phyloP scores from a whole-genome alignment of 139 green algal genomes.

The Auxenochlorella pyrenoidosa region DNA sequence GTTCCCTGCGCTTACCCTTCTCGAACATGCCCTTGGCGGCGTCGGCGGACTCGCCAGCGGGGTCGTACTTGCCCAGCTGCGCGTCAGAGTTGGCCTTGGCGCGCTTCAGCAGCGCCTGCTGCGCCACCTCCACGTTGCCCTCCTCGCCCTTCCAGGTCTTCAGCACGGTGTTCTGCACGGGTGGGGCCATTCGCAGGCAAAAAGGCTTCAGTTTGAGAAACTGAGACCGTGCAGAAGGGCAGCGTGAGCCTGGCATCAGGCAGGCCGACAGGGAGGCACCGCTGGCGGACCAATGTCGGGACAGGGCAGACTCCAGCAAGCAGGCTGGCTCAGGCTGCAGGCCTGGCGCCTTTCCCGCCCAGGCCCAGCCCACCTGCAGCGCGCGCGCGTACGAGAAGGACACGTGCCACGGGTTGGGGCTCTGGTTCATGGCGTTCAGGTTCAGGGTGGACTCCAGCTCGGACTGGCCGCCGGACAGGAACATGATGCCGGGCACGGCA shows the following conservation, averaged over 20 bases:
- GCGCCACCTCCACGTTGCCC: slow-evolving; percentile 86
- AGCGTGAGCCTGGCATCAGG: no score
- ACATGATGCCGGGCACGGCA: slow-evolving; percentile 99
- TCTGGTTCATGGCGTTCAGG: slow-evolving; percentile 99
- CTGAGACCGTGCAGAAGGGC: no score
- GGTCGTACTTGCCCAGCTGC: slow-evolving; percentile 97
- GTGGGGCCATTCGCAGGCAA: neutral
- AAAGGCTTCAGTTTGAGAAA: no score
- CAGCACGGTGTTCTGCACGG: slow-evolving; percentile 81
- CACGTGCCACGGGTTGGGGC: slow-evolving; percentile 99
- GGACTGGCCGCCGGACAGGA: slow-evolving; percentile 99
- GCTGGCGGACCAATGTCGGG: no score
- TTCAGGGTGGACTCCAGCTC: slow-evolving; percentile 99
- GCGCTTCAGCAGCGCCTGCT: slow-evolving; percentile 93
- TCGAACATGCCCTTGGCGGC: slow-evolving; percentile 85
- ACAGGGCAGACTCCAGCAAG: neutral
- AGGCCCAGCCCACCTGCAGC: slow-evolving; percentile 61
- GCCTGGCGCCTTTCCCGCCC: neutral
- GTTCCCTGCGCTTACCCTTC: slow-evolving; percentile 63
- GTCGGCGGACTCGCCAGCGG: slow-evolving; percentile 63
- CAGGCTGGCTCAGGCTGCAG: neutral
- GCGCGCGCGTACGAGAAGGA: slow-evolving; percentile 99
- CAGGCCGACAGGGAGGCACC: no score
- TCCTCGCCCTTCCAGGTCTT: slow-evolving; percentile 93
- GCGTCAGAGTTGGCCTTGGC: slow-evolving; percentile 95